Evolutionary conservation across 176 grass and related monocot species (phyloP).

Genomic region (Saccharum spontaneum): DNA sequence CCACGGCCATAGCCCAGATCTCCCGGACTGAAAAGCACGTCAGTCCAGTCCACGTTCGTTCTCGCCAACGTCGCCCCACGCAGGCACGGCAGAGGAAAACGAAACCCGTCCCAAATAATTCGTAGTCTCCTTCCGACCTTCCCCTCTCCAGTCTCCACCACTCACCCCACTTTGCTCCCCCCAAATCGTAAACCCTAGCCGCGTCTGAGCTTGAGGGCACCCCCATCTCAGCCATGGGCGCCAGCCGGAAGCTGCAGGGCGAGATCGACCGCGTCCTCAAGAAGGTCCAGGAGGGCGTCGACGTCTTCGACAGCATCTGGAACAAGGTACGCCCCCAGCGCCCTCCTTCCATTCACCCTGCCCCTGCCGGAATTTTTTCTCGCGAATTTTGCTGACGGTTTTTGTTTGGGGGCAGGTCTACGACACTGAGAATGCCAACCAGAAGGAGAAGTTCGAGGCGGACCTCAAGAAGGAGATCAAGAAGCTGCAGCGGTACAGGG

Average conservation of each 20-base stretch:
- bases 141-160: neutral
- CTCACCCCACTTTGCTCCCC: neutral
- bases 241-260: slow-evolving; percentile 90
- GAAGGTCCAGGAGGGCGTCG: slow-evolving; percentile 99
- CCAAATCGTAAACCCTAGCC: slow-evolving; percentile 63
- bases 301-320: slow-evolving; percentile 99
- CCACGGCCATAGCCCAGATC: too few relatives aligned
- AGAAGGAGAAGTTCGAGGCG: slow-evolving; percentile 99
- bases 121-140: neutral
- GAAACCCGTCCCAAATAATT: neutral
- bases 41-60: neutral
- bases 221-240: slow-evolving; percentile 56
- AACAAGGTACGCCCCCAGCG: slow-evolving; percentile 58
- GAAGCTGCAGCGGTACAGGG: slow-evolving; percentile 95
- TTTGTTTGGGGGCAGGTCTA: slow-evolving; percentile 59
- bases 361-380: neutral
- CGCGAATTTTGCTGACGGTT: neutral
- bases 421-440: slow-evolving; percentile 97
- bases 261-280: slow-evolving; percentile 99
- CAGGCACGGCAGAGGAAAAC: neutral
- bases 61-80: neutral
- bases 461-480: slow-evolving; percentile 99
- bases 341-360: neutral
- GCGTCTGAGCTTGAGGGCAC: neutral
- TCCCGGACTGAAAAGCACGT: too few relatives aligned